Conservation (phyloP, 371 early-diverging fungal species). For the Mortierella sp. region DNA sequence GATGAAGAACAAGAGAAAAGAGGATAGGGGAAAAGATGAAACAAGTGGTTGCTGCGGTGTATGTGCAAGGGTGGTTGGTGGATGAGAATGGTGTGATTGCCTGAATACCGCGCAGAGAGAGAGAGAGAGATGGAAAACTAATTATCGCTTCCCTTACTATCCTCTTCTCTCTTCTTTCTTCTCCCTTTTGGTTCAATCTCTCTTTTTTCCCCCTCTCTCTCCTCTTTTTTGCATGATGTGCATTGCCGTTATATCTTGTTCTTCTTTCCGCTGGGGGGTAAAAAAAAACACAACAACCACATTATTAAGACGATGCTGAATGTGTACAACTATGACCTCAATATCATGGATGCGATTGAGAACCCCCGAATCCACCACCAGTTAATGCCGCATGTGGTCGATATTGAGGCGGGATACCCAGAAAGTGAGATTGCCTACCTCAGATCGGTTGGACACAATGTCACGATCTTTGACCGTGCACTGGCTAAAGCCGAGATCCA, state of each 20-base stretch:
- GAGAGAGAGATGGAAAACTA: background rate
- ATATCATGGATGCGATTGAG: conserved; percentile 81
- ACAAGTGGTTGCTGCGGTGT: background rate
- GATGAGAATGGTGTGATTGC: background rate
- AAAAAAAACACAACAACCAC: background rate
- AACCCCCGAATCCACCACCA: conserved; percentile 95
- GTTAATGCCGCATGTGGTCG: conserved; percentile 83
- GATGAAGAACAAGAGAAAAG: background rate
- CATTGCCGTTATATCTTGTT: background rate
- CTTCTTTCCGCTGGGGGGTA: background rate
- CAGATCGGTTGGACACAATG: conserved; percentile 42
- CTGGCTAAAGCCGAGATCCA: conserved; percentile 62
- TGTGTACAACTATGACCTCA: conserved; percentile 77
- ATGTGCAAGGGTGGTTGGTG: background rate
- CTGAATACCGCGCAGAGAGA: background rate
- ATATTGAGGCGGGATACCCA: conserved; percentile 51
- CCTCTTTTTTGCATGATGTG: background rate
- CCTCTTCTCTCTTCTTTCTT: background rate
- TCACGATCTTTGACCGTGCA: conserved; percentile 34
- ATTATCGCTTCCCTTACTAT: background rate
- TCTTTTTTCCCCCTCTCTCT: background rate
- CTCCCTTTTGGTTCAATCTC: background rate
- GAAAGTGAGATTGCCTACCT: conserved; percentile 23
- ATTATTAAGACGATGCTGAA: conserved; percentile 75
- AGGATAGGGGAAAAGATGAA: background rate